Percentiles rank a stretch among this genome's conserved stretches.
These are phyloP conservation scores for Naumovozyma baii DNA, from an alignment of 805 yeast species.

Conservation along the genomic window DNA sequence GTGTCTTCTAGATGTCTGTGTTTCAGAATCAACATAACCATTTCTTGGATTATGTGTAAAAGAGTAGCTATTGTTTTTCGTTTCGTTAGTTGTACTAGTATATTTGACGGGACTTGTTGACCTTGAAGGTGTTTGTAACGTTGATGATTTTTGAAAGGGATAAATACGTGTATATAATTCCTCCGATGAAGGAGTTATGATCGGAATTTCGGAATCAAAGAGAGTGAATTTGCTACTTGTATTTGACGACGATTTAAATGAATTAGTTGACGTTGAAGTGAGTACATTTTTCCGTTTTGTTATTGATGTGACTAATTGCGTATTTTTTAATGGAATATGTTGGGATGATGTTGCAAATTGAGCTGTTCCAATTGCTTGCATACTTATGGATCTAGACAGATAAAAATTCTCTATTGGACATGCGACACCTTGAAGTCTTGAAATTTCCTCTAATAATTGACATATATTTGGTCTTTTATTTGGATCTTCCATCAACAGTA, in stretches of 20 bases:
- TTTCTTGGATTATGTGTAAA: not conserved
- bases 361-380: not conserved
- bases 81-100: not conserved
- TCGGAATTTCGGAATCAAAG: not conserved
- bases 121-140: not conserved
- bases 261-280: not conserved
- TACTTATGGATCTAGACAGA: conserved; percentile 14
- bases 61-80: conserved; percentile 1
- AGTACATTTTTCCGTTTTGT: not conserved
- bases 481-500: conserved; percentile 57
- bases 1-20: conserved; percentile 2
- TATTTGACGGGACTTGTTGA: conserved; percentile 1
- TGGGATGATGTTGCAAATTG: not conserved
- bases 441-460: conserved; percentile 62
- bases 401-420: conserved; percentile 36
- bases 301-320: not conserved
- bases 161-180: not conserved
- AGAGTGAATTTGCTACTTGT: not conserved
- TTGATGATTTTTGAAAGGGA: conserved; percentile 1
- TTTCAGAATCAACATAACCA: conserved; percentile 6
- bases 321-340: not conserved
- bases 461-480: conserved; percentile 63
- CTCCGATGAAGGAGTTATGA: not conserved
- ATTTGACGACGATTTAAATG: not conserved
- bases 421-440: conserved; percentile 47